phyloP scores from a whole-genome alignment of 2,329 filamentous ascomycete species.

The Aspergillus sp. region DNA sequence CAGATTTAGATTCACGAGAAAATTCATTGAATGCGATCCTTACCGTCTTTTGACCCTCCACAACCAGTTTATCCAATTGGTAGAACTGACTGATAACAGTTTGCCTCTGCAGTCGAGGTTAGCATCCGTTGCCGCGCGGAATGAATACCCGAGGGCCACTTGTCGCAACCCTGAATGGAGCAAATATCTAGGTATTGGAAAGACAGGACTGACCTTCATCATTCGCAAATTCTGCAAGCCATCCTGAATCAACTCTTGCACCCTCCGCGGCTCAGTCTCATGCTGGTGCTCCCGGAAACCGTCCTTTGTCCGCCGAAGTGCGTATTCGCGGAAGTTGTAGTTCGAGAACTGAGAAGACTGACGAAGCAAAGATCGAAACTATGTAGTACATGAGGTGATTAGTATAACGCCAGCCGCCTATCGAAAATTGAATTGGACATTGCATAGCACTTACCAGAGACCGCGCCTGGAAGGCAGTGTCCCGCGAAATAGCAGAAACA shows the following conservation, averaged over 20 bases:
- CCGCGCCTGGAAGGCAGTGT: slow-evolving; percentile 49
- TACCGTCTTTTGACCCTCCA: slow-evolving; percentile 82
- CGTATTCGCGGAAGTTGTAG: slow-evolving; percentile 99
- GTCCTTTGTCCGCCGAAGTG: slow-evolving; percentile 84
- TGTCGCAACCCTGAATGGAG: not conserved
- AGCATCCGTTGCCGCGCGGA: slow-evolving; percentile 24
- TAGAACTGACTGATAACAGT: slow-evolving; percentile 94
- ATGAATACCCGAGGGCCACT: not conserved
- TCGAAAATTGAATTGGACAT: not conserved
- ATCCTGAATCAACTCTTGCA: slow-evolving; percentile 88
- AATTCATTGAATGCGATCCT: slow-evolving; percentile 26
- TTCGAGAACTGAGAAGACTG: slow-evolving; percentile 83
- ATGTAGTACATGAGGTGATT: not conserved
- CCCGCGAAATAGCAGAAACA: slow-evolving; percentile 40
- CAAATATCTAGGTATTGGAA: not conserved
- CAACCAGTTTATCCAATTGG: slow-evolving; percentile 85
- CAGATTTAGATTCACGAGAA: not conserved
- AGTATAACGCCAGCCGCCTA: not conserved
- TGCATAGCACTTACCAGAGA: slow-evolving; percentile 41
- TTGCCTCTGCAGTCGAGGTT: slow-evolving; percentile 71
- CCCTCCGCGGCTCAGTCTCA: slow-evolving; percentile 69
- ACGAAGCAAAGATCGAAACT: slow-evolving; percentile 92
- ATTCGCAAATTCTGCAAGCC: slow-evolving; percentile 83
- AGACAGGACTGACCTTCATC: slow-evolving; percentile 64
- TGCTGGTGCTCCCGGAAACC: slow-evolving; percentile 78